Conservation (phyloP, 2,329 filamentous ascomycete genomes). For the Curvularia sp. region DNA sequence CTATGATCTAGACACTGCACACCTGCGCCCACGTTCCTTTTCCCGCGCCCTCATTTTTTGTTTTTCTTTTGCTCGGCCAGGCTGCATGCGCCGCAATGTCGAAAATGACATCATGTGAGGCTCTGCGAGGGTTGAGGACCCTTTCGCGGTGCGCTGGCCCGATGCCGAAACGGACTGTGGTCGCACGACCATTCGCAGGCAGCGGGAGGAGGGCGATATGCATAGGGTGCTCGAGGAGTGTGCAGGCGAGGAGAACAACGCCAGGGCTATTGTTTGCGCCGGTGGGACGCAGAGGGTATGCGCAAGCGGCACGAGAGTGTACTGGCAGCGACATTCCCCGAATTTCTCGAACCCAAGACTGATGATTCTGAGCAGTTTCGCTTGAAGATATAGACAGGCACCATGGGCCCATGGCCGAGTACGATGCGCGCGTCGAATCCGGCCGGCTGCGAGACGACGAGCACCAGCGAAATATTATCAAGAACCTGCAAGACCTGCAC, state of each 20-base stretch:
- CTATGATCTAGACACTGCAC: constrained; percentile 19
- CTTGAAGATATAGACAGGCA: constrained; percentile 17
- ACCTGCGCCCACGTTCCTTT: background rate
- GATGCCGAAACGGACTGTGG: constrained; percentile 20
- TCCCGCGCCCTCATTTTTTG: background rate
- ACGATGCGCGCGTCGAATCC: constrained; percentile 77
- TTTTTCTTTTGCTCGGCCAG: background rate
- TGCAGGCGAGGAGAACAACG: constrained; percentile 16
- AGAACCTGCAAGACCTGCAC: constrained; percentile 87
- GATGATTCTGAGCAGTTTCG: constrained; percentile 20
- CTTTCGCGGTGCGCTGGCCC: constrained; percentile 36
- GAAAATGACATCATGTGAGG: constrained; percentile 47
- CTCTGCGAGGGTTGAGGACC: constrained; percentile 36
- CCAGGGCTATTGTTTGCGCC: constrained; percentile 15
- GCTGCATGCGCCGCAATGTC: constrained; percentile 9
- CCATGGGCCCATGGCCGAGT: constrained; percentile 81
- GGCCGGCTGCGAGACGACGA: constrained; percentile 84
- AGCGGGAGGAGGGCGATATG: constrained; percentile 34
- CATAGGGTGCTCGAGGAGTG: constrained; percentile 32
- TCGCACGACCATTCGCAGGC: constrained; percentile 8
- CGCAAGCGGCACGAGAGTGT: constrained; percentile 38
- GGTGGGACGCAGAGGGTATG: constrained; percentile 35
- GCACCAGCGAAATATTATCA: constrained; percentile 89
- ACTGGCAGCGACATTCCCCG: constrained; percentile 9
- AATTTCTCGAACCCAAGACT: constrained; percentile 6